Percentiles rank a stretch among this genome's conserved stretches.
Conservation (phyloP, 164 flowering plant genomes). For the grape (Vitis vinifera) region ASM3070453v1 NC_081818.1:29624001-29624500, state of each 20-base stretch:
- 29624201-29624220: conserved; percentile 74
- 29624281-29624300: background rate
- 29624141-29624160: conserved; percentile 88
- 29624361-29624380: too few relatives aligned
- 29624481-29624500: too few relatives aligned
- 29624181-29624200: conserved; percentile 96
- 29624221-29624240: conserved; percentile 52
- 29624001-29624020: too few relatives aligned
- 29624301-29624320: background rate
- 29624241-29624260: conserved; percentile 85
- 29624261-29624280: conserved; percentile 1
- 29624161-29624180: conserved; percentile 77
- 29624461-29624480: too few relatives aligned
- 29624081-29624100: conserved; percentile 61
- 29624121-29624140: conserved; percentile 82
- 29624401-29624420: too few relatives aligned
- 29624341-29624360: too few relatives aligned
- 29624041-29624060: too few relatives aligned
- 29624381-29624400: too few relatives aligned
- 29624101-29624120: conserved; percentile 84
- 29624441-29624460: too few relatives aligned
- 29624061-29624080: background rate
- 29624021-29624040: too few relatives aligned
- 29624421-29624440: too few relatives aligned
- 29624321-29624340: background rate